Evolutionary conservation across 2,329 filamentous ascomycete species (phyloP).

Genomic region (Neurospora sp.): DNA sequence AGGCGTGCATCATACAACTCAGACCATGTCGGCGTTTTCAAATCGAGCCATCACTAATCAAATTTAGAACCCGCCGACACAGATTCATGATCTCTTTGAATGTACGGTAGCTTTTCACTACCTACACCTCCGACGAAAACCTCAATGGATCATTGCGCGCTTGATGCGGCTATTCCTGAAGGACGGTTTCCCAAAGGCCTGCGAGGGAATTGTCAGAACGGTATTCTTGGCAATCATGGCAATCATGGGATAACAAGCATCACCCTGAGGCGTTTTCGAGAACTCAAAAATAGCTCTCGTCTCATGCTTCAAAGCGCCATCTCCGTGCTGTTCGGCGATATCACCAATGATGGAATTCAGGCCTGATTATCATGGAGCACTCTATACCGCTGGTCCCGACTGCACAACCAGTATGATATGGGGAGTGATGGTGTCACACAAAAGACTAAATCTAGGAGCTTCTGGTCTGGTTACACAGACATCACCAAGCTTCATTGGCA

Average conservation of each 20-base stretch:
- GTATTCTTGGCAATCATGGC: background rate
- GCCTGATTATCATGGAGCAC: background rate
- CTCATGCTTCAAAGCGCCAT: background rate
- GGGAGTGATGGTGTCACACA: background rate
- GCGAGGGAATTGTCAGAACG: background rate
- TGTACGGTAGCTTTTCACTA: background rate
- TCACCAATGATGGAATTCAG: background rate
- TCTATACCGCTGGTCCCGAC: background rate
- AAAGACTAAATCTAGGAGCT: background rate
- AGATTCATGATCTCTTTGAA: background rate
- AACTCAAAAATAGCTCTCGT: background rate
- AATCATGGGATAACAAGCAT: background rate
- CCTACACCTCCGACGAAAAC: background rate
- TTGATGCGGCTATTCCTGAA: background rate
- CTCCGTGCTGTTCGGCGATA: background rate
- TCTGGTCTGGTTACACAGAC: background rate
- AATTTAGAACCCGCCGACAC: background rate
- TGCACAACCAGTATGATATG: background rate
- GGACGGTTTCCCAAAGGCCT: background rate
- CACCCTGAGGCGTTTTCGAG: background rate
- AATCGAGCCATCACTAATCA: background rate
- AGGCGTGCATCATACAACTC: background rate
- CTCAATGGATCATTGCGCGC: background rate
- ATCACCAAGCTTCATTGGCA: background rate
- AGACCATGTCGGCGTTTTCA: background rate